phyloP scores from a whole-genome alignment of 345 rosid genomes.

The Brassica juncea region DNA sequence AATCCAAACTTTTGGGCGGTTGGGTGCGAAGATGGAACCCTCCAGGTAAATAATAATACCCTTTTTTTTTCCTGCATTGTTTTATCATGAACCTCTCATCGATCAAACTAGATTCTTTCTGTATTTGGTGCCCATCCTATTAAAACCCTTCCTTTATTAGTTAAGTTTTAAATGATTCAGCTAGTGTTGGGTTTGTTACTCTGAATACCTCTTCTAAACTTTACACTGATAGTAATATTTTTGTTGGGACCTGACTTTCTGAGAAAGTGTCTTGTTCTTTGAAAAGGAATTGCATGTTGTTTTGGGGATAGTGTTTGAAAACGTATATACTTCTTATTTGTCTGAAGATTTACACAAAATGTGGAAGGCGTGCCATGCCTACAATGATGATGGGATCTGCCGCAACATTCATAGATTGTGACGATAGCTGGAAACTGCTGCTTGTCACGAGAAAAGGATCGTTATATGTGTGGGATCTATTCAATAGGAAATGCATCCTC shows the following conservation, averaged over 20 bases:
- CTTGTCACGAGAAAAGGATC: conserved; percentile 88
- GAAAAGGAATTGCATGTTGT: background rate
- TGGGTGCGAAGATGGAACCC: conserved; percentile 96
- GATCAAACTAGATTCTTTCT: background rate
- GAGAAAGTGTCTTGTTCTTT: conserved; percentile 15
- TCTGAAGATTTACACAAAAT: conserved; percentile 81
- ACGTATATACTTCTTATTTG: background rate
- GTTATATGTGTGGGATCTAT: conserved; percentile 83
- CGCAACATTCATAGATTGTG: conserved; percentile 88
- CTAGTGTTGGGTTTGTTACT: conserved; percentile 6
- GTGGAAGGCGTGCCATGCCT: conserved; percentile 96
- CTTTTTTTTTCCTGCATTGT: conserved; percentile 5
- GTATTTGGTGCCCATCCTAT: conserved; percentile 11
- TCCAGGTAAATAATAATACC: conserved; percentile 57
- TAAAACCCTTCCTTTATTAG: background rate
- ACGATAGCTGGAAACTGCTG: conserved; percentile 88
- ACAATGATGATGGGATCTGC: conserved; percentile 96
- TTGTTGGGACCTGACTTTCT: conserved; percentile 6
- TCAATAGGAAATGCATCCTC: conserved; percentile 70
- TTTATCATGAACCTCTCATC: background rate
- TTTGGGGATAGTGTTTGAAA: conserved; percentile 7
- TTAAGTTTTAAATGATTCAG: background rate
- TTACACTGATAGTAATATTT: conserved; percentile 6
- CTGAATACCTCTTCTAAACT: background rate
- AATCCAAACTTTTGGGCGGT: conserved; percentile 98